Evolutionary conservation across 441 rosid genomes (phyloP).

Genomic region (Pelargonium fulgidum): DNA sequence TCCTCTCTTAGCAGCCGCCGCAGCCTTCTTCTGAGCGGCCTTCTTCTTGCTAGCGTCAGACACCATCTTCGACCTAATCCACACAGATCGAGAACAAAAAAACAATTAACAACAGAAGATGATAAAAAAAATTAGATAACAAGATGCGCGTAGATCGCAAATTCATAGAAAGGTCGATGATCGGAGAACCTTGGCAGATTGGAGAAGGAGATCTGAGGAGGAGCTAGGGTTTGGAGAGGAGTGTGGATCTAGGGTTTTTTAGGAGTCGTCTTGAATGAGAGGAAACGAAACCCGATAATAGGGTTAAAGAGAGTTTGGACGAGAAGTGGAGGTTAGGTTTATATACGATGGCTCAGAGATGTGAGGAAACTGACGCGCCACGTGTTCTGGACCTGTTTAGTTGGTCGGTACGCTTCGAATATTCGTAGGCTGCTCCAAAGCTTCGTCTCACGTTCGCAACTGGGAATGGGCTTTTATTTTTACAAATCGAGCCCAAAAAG

Average conservation of each 20-base stretch:
- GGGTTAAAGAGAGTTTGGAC: background rate
- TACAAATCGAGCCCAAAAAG: too few relatives aligned
- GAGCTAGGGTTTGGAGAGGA: background rate
- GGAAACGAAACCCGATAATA: background rate
- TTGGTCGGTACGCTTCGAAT: background rate
- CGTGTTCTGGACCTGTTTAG: background rate
- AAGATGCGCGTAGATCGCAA: background rate
- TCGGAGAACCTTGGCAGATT: background rate
- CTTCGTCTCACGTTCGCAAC: too few relatives aligned
- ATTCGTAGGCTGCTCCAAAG: too few relatives aligned
- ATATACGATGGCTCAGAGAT: background rate
- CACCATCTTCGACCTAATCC: constrained; percentile 53
- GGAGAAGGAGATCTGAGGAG: background rate
- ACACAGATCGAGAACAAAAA: background rate
- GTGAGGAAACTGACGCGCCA: background rate
- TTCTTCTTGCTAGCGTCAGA: constrained; percentile 99
- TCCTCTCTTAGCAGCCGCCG: constrained; percentile 92
- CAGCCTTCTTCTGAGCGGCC: constrained; percentile 97
- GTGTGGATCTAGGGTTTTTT: background rate
- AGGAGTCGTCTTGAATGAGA: background rate
- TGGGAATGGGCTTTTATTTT: too few relatives aligned
- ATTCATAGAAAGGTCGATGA: background rate
- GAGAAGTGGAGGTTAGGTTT: background rate
- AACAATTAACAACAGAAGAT: background rate
- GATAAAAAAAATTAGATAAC: background rate